phyloP scores from a whole-genome alignment of 2,329 filamentous ascomycete species.

The Penicillium frequentans region DNA sequence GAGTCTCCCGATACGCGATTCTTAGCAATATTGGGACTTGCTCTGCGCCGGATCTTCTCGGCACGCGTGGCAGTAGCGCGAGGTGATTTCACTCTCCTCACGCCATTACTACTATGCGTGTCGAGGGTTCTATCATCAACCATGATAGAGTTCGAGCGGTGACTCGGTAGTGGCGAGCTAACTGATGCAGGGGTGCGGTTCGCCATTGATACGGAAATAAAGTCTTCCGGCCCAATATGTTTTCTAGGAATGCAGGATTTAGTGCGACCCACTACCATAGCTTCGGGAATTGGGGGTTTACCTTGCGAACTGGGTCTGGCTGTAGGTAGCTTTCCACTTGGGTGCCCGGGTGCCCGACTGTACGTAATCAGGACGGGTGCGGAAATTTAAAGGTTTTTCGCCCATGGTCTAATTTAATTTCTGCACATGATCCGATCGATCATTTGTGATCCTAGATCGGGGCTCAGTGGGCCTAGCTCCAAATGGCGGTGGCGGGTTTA shows the following conservation, averaged over 20 bases:
- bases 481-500: not conserved
- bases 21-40: not conserved
- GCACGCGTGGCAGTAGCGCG: slow-evolving; percentile 7
- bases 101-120: slow-evolving; percentile 10
- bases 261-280: not conserved
- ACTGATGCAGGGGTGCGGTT: slow-evolving; percentile 8
- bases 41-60: slow-evolving; percentile 6
- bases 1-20: not conserved
- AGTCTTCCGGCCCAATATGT: slow-evolving; percentile 6
- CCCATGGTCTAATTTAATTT: not conserved
- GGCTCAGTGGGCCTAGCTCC: not conserved
- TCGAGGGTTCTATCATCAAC: slow-evolving; percentile 11
- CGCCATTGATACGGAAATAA: slow-evolving; percentile 6
- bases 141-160: slow-evolving; percentile 1
- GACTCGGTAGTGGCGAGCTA: slow-evolving; percentile 8
- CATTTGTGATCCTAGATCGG: not conserved
- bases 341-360: not conserved
- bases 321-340: slow-evolving; percentile 1
- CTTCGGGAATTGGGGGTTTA: not conserved
- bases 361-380: not conserved
- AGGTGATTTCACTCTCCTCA: slow-evolving; percentile 5
- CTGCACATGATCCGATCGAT: slow-evolving; percentile 1
- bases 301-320: not conserved
- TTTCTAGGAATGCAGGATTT: not conserved
- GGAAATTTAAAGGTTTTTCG: not conserved